Evolutionary conservation across 164 flowering plant genomes (phyloP).

Genomic region (Tetrastigma voinierianum): DNA sequence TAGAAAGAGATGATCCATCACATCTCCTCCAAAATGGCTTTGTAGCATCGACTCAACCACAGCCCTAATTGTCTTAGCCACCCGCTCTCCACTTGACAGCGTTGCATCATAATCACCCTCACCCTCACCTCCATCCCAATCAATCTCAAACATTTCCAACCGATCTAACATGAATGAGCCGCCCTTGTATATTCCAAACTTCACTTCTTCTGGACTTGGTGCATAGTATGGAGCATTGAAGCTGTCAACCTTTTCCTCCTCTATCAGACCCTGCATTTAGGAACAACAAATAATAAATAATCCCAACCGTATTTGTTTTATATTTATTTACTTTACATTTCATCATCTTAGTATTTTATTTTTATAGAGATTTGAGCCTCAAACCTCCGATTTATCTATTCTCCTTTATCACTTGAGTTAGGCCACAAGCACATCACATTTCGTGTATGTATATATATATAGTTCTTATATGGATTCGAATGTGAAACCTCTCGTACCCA

Average conservation of each 20-base stretch:
- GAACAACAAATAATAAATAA: no score
- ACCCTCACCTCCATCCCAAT: slow-evolving; percentile 34
- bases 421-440: no score
- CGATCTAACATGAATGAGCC: slow-evolving; percentile 43
- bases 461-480: no score
- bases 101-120: neutral
- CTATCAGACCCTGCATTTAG: slow-evolving; percentile 35
- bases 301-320: no score
- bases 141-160: slow-evolving; percentile 29
- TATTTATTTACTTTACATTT: no score
- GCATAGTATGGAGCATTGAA: slow-evolving; percentile 54
- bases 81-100: slow-evolving; percentile 21
- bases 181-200: slow-evolving; percentile 31
- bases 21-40: slow-evolving; percentile 35
- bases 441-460: no score
- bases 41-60: slow-evolving; percentile 53
- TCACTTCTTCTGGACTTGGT: slow-evolving; percentile 42
- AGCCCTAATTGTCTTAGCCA: slow-evolving; percentile 42
- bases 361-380: no score
- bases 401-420: no score
- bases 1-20: slow-evolving; percentile 42
- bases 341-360: no score
- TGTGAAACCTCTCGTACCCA: no score
- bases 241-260: slow-evolving; percentile 41
- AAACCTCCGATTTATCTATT: no score